These are phyloP conservation scores for Chaetomiaceae sp. DNA, from an alignment of 2,329 filamentous ascomycete genomes.

Conservation along the genomic window DNA sequence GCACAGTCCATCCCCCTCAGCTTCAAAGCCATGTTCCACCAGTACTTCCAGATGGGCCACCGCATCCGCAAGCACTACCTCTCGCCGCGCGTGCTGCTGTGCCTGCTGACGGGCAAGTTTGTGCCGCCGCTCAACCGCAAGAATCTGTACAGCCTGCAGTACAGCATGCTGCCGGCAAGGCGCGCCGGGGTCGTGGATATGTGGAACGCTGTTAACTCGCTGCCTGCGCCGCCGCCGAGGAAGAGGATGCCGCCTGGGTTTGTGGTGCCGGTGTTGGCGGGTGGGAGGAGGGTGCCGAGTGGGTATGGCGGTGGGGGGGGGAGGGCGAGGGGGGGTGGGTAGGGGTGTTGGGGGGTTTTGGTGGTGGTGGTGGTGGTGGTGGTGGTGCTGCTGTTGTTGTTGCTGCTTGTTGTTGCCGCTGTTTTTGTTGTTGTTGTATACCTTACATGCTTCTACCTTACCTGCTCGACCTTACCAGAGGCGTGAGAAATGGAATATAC, in stretches of 20 bases:
- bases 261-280: constrained; percentile 33
- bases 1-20: constrained; percentile 77
- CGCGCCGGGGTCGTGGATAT: constrained; percentile 78
- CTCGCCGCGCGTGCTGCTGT: constrained; percentile 80
- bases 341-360: too few relatives aligned
- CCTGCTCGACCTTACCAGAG: too few relatives aligned
- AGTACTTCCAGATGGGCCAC: constrained; percentile 91
- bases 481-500: too few relatives aligned
- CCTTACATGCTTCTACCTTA: too few relatives aligned
- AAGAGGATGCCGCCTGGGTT: constrained; percentile 37
- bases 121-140: constrained; percentile 93
- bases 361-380: too few relatives aligned
- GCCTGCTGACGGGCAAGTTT: constrained; percentile 83
- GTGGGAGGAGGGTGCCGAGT: constrained; percentile 25
- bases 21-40: constrained; percentile 91
- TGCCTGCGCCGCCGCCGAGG: constrained; percentile 40
- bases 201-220: constrained; percentile 65
- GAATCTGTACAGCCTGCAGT: constrained; percentile 92
- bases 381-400: too few relatives aligned
- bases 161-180: constrained; percentile 88
- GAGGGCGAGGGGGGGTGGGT: constrained; percentile 6
- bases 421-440: too few relatives aligned
- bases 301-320: constrained; percentile 21
- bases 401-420: too few relatives aligned
- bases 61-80: constrained; percentile 95